A percentile compares a stretch with the other conserved stretches of the same genome.
Conservation (phyloP, 2,329 filamentous ascomycete genomes). For the Nannizziopsis arthrosporioides region DNA sequence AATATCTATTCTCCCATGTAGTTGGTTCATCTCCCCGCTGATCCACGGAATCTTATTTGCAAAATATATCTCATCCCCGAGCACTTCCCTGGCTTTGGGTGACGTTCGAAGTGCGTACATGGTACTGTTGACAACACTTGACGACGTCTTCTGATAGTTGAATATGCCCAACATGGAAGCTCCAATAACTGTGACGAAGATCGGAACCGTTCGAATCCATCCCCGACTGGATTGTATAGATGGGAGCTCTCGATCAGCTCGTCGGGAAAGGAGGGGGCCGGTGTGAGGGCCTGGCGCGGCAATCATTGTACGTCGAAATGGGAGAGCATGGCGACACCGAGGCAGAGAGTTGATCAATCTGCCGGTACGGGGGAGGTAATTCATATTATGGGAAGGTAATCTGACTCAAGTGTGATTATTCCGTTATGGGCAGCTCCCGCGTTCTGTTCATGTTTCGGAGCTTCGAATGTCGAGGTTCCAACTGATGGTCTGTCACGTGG, state of each 20-base stretch:
- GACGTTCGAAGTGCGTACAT: conserved; percentile 86
- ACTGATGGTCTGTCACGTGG: too few relatives aligned
- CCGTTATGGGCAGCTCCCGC: too few relatives aligned
- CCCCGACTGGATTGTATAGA: conserved; percentile 38
- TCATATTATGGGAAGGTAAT: background rate
- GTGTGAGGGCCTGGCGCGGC: conserved; percentile 40
- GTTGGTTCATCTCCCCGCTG: conserved; percentile 76
- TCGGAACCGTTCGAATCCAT: conserved; percentile 63
- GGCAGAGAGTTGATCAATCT: background rate
- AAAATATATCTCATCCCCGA: conserved; percentile 84
- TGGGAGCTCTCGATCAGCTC: conserved; percentile 43
- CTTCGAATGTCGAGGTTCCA: too few relatives aligned
- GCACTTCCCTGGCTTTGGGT: conserved; percentile 56
- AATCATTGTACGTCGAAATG: conserved; percentile 35
- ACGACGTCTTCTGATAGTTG: conserved; percentile 97
- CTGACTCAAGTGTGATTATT: too few relatives aligned
- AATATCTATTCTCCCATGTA: conserved; percentile 84
- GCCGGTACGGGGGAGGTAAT: background rate
- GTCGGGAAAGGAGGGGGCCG: conserved; percentile 42
- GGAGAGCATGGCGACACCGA: background rate
- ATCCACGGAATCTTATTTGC: conserved; percentile 71
- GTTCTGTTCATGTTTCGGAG: too few relatives aligned
- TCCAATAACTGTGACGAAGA: conserved; percentile 64
- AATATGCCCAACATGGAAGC: conserved; percentile 75
- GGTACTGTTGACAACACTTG: conserved; percentile 71